phyloP scores from a whole-genome alignment of 176 grass and related monocot genomes.

The Oryza officinalis region DNA sequence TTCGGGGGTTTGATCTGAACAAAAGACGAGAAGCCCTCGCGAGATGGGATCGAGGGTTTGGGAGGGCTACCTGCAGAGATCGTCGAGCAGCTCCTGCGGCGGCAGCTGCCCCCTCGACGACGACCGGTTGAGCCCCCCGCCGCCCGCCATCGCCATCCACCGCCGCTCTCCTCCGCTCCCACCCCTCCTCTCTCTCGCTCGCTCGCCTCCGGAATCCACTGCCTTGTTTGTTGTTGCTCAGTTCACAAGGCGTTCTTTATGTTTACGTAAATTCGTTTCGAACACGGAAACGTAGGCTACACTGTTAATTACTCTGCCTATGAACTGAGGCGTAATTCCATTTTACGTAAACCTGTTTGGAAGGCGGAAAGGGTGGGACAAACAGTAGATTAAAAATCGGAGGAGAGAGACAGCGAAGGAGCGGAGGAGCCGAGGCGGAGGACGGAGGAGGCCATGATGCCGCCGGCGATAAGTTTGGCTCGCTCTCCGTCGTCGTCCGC shows the following conservation, averaged over 20 bases:
- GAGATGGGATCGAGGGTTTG: conserved; percentile 3
- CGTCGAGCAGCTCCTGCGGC: conserved; percentile 87
- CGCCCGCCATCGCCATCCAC: conserved; percentile 58
- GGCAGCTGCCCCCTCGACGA: conserved; percentile 57
- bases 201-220: background rate
- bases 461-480: conserved; percentile 35
- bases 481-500: conserved; percentile 28
- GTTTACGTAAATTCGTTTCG: fast-evolving
- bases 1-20: conserved; percentile 22
- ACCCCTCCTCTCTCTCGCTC: background rate
- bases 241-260: fast-evolving
- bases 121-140: conserved; percentile 49
- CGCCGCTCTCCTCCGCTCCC: background rate
- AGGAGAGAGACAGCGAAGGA: conserved; percentile 5
- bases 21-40: conserved; percentile 12
- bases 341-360: background rate
- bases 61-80: conserved; percentile 87
- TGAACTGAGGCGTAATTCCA: fast-evolving
- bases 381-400: conserved; percentile 35
- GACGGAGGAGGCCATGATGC: conserved; percentile 23
- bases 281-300: background rate
- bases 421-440: conserved; percentile 23
- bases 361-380: background rate
- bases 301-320: background rate
- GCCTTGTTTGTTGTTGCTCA: background rate